A percentile compares a stretch with the other conserved stretches of the same genome.
Conservation (phyloP, 805 yeast genomes). For the Metschnikowia similis region DNA sequence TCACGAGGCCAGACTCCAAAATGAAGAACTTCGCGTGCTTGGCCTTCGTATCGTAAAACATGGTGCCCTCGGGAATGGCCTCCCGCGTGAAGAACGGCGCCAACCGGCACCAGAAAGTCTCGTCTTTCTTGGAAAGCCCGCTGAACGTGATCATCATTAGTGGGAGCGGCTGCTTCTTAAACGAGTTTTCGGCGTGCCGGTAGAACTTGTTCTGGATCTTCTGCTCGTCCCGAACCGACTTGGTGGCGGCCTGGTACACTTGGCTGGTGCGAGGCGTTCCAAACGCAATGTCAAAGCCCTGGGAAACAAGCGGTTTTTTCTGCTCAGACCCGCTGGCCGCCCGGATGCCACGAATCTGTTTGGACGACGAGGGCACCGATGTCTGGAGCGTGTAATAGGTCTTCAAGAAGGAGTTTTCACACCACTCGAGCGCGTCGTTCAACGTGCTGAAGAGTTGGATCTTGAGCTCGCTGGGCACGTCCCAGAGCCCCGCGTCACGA, state of each 20-base stretch:
- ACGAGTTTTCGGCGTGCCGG: slow-evolving; percentile 31
- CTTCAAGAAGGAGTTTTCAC: slow-evolving; percentile 83
- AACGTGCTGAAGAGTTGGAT: slow-evolving; percentile 71
- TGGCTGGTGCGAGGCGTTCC: slow-evolving; percentile 55
- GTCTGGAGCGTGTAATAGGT: slow-evolving; percentile 45
- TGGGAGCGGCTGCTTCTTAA: slow-evolving; percentile 55
- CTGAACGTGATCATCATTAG: slow-evolving; percentile 61
- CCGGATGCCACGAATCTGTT: slow-evolving; percentile 9
- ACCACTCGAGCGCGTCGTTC: slow-evolving; percentile 92
- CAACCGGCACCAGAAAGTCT: slow-evolving; percentile 59
- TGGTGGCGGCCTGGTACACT: slow-evolving; percentile 49
- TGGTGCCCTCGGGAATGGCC: slow-evolving; percentile 41
- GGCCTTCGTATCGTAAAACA: slow-evolving; percentile 43
- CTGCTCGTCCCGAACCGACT: slow-evolving; percentile 41
- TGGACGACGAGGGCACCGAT: slow-evolving; percentile 14
- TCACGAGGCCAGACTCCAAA: slow-evolving; percentile 46
- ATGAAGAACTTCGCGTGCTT: slow-evolving; percentile 52
- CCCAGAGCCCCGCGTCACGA: slow-evolving; percentile 79
- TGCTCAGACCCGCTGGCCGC: slow-evolving; percentile 3
- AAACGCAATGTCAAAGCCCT: slow-evolving; percentile 22
- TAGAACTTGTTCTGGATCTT: slow-evolving; percentile 45
- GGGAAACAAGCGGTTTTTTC: slow-evolving; percentile 14
- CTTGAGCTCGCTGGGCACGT: slow-evolving; percentile 29
- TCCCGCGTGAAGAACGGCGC: slow-evolving; percentile 51
- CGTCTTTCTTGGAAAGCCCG: slow-evolving; percentile 48